These are phyloP conservation scores for Nelumbo lutea DNA, from an alignment of 164 flowering plant genomes.

Conservation along the genomic window DNA sequence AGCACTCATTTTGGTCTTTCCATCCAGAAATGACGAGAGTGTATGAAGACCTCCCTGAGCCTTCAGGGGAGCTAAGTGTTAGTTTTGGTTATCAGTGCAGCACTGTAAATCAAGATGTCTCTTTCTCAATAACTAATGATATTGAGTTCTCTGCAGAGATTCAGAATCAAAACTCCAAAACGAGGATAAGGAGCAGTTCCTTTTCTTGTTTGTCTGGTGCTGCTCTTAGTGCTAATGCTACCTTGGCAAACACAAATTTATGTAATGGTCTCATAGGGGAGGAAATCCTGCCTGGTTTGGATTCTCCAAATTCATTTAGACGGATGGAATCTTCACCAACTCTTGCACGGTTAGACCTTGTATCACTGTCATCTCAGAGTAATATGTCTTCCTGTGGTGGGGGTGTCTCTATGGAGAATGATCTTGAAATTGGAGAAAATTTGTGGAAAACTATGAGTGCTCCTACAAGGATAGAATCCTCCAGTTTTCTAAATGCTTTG, in stretches of 20 bases:
- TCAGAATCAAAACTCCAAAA: constrained; percentile 8
- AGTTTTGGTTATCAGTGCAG: constrained; percentile 32
- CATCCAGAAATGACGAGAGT: constrained; percentile 11
- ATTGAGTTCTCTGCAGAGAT: constrained; percentile 11
- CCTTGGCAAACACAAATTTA: constrained; percentile 31
- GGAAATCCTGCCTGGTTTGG: constrained; percentile 28
- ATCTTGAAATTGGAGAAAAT: constrained; percentile 13
- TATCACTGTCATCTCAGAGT: constrained; percentile 22
- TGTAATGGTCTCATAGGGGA: constrained; percentile 29
- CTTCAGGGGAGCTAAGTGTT: constrained; percentile 25
- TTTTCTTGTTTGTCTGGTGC: constrained; percentile 36
- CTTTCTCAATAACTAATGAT: constrained; percentile 7
- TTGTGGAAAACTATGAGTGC: constrained; percentile 25
- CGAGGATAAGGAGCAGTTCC: constrained; percentile 17
- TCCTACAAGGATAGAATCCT: constrained; percentile 21
- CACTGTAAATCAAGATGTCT: constrained; percentile 2
- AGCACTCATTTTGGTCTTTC: not conserved
- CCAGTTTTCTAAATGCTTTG: constrained; percentile 25
- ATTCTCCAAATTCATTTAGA: constrained; percentile 6
- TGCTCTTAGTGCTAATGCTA: constrained; percentile 14
- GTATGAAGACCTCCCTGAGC: constrained; percentile 9
- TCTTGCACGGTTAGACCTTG: constrained; percentile 25
- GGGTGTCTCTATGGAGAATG: constrained; percentile 16
- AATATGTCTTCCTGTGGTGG: constrained; percentile 18
- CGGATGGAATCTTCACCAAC: constrained; percentile 27